phyloP scores from a whole-genome alignment of 208 protist genomes.

The Leishmania turanica region DNA sequence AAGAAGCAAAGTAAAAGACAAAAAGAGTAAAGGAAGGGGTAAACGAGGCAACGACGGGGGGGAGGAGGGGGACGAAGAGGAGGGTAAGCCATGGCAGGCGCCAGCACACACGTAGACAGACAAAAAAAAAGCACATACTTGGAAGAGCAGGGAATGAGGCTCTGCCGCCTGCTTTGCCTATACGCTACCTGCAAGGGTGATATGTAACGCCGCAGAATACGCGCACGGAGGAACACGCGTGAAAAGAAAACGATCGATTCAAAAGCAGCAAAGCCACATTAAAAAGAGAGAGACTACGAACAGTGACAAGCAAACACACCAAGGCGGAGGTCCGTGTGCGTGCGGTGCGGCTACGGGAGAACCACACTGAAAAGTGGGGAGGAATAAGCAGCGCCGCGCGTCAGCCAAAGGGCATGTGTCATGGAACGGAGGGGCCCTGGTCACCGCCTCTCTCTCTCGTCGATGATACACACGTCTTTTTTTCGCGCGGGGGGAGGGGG shows the following conservation, averaged over 20 bases:
- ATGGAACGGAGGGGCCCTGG: not conserved
- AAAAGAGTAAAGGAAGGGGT: not conserved
- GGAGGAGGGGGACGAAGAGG: not conserved
- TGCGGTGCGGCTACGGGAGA: not conserved
- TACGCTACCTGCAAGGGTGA: not conserved
- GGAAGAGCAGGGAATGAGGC: not conserved
- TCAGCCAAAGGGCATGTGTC: not conserved
- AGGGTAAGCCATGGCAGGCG: not conserved
- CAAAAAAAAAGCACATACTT: not conserved
- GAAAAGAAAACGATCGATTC: not conserved
- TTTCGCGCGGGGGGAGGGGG: not conserved
- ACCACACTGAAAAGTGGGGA: not conserved
- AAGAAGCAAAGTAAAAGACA: not conserved
- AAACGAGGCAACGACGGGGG: not conserved
- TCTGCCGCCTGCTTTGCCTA: not conserved
- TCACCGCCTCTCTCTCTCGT: not conserved
- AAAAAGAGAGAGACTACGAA: slow-evolving; percentile 2
- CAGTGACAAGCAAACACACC: not conserved
- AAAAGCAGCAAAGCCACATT: slow-evolving; percentile 13
- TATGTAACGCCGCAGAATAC: not conserved
- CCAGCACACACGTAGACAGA: not conserved
- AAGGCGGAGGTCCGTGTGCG: not conserved
- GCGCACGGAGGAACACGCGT: not conserved
- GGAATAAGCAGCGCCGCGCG: not conserved
- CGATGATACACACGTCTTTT: not conserved